Base-by-base conservation (phyloP, 1,139 yeast genomes). In the Pichia kudriavzevii region DNA sequence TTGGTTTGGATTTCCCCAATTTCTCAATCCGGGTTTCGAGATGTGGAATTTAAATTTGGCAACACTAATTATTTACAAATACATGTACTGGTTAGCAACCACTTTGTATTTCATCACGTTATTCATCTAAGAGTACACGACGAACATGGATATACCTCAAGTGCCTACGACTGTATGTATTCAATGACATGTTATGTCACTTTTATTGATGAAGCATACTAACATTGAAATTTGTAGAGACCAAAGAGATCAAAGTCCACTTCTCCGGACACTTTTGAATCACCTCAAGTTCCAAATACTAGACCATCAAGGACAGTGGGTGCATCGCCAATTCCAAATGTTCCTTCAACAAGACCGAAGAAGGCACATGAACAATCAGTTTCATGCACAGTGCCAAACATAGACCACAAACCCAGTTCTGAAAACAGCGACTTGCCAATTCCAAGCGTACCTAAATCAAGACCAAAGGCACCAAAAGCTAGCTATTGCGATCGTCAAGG, bases 281-380 rank as follows among this genome's bases (percentile, higher is more conserved):
- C 81, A 9, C 87, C 87, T 3, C 76, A 76, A 19, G 75, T 75
- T 22, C 88, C 88, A 1, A 79, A 78, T 12, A 22, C 32, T 9
- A 35, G 42, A 30, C 39, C 42, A 4, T 19, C 12, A 7, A 34
- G 21, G 9, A 14, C 26, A 9, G 16, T 22, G 8, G 18, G 16
- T 8, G n/a, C 30, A 2, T 9, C 28, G 12, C 6, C 25, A 14
- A 9, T 18, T 17, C 36, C 39, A 4, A 5, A 19, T n/a, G 11
- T 36, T n/a, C 39, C 39, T 2, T 19, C 19, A 11, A 27, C 29
- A 6, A 32, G 39, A n/a, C 35, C 31, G 9, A 35, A 23, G 15
- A 34, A 31, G 13, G 14, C 15, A 5, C 18, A 7, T 12, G 20
- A 17, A n/a, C 9, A n/a, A 26, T 2, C 19, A 5, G 11, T 15